Conservation (phyloP, 164 flowering plant genomes). For the Euptelea pleiosperma region DNA sequence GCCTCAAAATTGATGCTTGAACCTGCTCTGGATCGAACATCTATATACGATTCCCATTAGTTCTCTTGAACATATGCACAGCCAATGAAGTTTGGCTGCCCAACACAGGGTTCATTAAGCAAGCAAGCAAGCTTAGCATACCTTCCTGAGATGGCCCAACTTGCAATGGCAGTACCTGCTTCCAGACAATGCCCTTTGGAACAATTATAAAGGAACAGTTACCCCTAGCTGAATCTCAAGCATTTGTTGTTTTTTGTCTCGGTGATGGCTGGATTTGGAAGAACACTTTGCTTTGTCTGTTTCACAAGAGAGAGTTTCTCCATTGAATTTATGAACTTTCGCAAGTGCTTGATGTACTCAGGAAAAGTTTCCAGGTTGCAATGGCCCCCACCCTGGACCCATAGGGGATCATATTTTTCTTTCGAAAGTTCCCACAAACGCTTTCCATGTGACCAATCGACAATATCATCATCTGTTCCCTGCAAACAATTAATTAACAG, state of each 20-base stretch:
- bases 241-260: constrained; percentile 79
- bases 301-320: constrained; percentile 67
- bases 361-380: constrained; percentile 97
- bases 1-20: constrained; percentile 4
- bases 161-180: neutral
- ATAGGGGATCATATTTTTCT: constrained; percentile 91
- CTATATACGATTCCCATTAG: constrained; percentile 3
- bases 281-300: constrained; percentile 36
- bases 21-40: constrained; percentile 8
- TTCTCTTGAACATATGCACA: constrained; percentile 9
- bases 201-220: constrained; percentile 7
- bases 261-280: constrained; percentile 38
- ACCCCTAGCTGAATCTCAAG: constrained; percentile 74
- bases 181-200: neutral
- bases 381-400: constrained; percentile 97
- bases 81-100: constrained; percentile 8
- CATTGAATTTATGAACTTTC: constrained; percentile 82
- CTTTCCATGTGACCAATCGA: constrained; percentile 91
- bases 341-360: constrained; percentile 86
- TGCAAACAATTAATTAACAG: constrained; percentile 27
- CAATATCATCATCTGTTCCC: constrained; percentile 95
- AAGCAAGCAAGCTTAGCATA: constrained; percentile 4
- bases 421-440: constrained; percentile 89
- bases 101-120: neutral
- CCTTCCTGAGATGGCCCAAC: constrained; percentile 5